Evolutionary conservation across 441 rosid genomes (phyloP), one percentile per base, ranked within the genome.

Genomic region (Gossypium gossypioides): DNA sequence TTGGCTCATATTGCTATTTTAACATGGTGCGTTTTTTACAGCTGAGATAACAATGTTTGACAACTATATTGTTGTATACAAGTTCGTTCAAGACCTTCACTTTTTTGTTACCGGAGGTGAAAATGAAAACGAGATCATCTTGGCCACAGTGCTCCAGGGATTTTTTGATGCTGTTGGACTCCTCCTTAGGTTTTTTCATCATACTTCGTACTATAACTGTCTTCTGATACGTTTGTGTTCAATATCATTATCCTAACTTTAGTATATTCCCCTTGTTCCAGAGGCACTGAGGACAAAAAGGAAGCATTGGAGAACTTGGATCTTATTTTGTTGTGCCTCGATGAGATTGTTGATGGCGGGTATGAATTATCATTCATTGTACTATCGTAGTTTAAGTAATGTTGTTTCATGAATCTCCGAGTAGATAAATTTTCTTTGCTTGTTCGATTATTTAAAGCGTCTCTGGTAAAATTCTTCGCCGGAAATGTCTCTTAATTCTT

Each of bases 331-430:
- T 71, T 91, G 72, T 93, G 98, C 86, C 78, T 93, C 51, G 96
- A 93, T 79, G 98, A 93, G 76, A 88, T 89, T 80, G 81, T 85
- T 65, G 97, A 93, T 76, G 90, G 92, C 71, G 92, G 97, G 96
- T 91, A 88, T 29, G 86, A 68, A 56, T n/a, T 18, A 37, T 25
- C 69, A 50, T 64, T 54, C 61, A 63, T 73, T 58, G 34, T 52
- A 8, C 37, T 66, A 9, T 3, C 6, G 12, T 22, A 34, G 10
- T 71, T 59, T 3, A 50, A 6, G 0, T 19, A 24, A 15, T 61
- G 42, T 15, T 56, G 32, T 34, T 69, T 34, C 69, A 73, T 40
- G 52, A 27, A 55, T 69, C 6, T 71, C 2, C 21, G 0, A 18
- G 29, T 56, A 21, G 21, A 50, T 5, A 34, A 34, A 16, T 6